Percentiles rank a stretch among this genome's conserved stretches.
phyloP scores from a whole-genome alignment of 2,329 filamentous ascomycete species.

The Penicillium sp. region DNA sequence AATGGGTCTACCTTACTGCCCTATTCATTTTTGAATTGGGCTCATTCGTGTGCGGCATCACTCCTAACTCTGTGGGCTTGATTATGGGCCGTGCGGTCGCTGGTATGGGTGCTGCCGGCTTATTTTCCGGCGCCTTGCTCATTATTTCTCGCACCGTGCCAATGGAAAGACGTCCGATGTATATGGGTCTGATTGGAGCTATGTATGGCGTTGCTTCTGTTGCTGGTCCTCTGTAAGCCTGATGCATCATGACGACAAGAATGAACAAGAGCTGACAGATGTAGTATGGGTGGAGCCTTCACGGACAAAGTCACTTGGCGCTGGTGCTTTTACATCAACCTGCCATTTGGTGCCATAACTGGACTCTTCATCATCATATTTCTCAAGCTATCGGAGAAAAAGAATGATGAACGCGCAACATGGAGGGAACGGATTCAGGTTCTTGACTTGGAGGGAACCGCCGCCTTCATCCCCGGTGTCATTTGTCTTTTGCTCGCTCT shows the following conservation, averaged over 20 bases:
- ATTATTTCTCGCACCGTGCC: conserved; percentile 22
- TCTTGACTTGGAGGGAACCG: conserved; percentile 41
- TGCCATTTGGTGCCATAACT: conserved; percentile 31
- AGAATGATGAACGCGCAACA: conserved; percentile 18
- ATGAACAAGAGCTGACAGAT: too few relatives aligned
- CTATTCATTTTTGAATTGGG: conserved; percentile 44
- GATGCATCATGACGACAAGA: too few relatives aligned
- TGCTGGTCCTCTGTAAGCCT: conserved; percentile 14
- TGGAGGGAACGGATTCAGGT: conserved; percentile 24
- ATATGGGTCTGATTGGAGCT: conserved; percentile 16
- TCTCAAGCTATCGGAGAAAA: conserved; percentile 23
- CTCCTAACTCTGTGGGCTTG: conserved; percentile 24
- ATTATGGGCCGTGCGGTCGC: conserved; percentile 31
- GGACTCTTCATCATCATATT: conserved; percentile 30
- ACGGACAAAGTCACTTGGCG: conserved; percentile 31
- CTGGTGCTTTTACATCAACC: conserved; percentile 34
- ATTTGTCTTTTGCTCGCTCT: conserved; percentile 48
- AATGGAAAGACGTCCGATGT: conserved; percentile 20
- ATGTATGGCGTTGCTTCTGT: conserved; percentile 15
- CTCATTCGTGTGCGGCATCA: conserved; percentile 39
- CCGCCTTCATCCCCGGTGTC: conserved; percentile 44
- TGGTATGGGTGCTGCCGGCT: conserved; percentile 25
- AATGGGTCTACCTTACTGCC: conserved; percentile 12
- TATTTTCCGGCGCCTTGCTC: conserved; percentile 20
- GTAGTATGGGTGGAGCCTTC: conserved; percentile 11